Evolutionary conservation across 1,139 yeast species (phyloP), one percentile per base, ranked within the genome.

Genomic region (Suhomyces anneliseae): DNA sequence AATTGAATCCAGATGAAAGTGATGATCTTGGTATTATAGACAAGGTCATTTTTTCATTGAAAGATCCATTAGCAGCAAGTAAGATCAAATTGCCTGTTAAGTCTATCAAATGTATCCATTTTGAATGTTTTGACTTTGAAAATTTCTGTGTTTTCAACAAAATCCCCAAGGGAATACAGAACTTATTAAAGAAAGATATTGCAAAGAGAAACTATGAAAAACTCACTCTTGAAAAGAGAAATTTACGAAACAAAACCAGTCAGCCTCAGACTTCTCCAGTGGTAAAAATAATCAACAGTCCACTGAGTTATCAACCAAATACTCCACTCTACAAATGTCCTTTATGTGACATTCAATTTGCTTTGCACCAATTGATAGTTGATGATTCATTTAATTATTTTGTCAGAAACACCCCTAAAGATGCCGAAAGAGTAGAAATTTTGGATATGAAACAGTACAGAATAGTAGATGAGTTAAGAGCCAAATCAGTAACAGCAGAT

Each of bases 61-160:
- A 49, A 26, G 60, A 56, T 40, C 60, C 60, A 2, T 41, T 56
- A 15, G 53, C 71, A 24, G 73, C 74, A 29, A 66, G 72, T 37
- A 69, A 66, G 46, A 73, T 75, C 38, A 54, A 59, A 36, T 57
- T 74, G 8, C 80, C 80, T 1, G 73, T 75, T 2, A 74, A 72
- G 53, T 65, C 78, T 4, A 51, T 56, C 9, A 50, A 53, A 1
- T 75, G 80, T 52, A 55, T 55, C 32, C 80, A 75, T 55, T 74
- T 75, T 52, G 79, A 74, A 56, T 74, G 80, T 55, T 75, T 75
- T 59, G 80, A 75, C 52, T 73, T 69, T 51, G 74, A 72, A 11
- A 70, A 64, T 45, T 75, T 75, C 49, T 75, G 80, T 56, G 47
- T 64, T 10, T 72, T 71, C 53, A 69, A 72, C 53, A 67, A 64